These are phyloP conservation scores for Aspergillus floridensis DNA, from an alignment of 2,329 filamentous ascomycete genomes.

Conservation along the genomic window DNA sequence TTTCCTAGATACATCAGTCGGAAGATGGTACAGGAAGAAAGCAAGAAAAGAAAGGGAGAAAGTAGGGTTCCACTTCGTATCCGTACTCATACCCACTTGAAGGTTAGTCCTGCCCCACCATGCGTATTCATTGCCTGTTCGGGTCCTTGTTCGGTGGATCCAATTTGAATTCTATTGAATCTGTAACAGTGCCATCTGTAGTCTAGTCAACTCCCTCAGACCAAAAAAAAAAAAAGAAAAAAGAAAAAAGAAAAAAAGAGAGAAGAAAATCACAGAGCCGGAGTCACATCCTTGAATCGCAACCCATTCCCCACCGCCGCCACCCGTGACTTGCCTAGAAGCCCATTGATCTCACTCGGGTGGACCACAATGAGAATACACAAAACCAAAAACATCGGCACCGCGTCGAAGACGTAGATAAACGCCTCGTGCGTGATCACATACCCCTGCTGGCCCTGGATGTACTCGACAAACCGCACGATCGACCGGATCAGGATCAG, in stretches of 20 bases:
- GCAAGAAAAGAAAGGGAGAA: neutral
- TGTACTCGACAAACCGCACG: conserved; percentile 33
- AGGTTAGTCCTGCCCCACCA: neutral
- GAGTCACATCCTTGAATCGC: neutral
- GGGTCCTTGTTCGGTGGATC: neutral
- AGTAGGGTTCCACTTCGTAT: neutral
- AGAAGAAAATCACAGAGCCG: neutral
- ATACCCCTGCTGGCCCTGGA: conserved; percentile 24
- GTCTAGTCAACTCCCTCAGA: too few relatives aligned
- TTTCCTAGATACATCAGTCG: too few relatives aligned
- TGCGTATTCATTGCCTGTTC: neutral
- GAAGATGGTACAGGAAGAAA: too few relatives aligned
- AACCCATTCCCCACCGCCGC: conserved; percentile 3
- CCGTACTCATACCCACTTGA: neutral
- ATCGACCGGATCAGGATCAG: conserved; percentile 32
- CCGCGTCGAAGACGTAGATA: conserved; percentile 31
- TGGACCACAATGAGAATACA: neutral
- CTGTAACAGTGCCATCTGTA: too few relatives aligned
- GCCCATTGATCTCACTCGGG: conserved; percentile 4
- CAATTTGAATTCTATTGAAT: neutral
- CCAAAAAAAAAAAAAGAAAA: too few relatives aligned
- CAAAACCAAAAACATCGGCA: conserved; percentile 27
- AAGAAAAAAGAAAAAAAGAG: too few relatives aligned
- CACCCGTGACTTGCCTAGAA: conserved; percentile 1
- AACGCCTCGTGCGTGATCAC: conserved; percentile 30